Conservation (phyloP, 2,329 filamentous ascomycete genomes). For the Reticulascus tulasneorum region DNA sequence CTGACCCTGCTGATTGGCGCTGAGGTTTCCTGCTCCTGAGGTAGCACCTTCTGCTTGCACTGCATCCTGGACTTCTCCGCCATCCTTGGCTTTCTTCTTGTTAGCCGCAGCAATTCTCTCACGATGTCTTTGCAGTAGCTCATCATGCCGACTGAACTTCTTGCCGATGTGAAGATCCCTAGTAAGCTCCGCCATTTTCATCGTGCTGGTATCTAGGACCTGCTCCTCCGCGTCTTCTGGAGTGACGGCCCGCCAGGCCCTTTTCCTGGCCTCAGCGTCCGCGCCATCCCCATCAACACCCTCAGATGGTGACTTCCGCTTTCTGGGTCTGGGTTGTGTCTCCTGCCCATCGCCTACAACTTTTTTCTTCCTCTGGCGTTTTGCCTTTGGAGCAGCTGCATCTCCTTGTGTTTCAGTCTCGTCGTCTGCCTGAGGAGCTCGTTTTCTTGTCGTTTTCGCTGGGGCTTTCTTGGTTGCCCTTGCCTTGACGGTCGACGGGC, state of each 20-base stretch:
- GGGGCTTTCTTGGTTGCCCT: conserved; percentile 1
- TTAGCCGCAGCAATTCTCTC: conserved; percentile 35
- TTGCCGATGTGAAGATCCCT: conserved; percentile 68
- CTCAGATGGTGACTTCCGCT: conserved; percentile 8
- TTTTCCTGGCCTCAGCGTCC: neutral
- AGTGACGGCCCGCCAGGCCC: conserved; percentile 37
- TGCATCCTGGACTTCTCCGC: conserved; percentile 16
- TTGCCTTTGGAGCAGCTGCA: conserved; percentile 8
- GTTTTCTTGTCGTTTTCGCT: conserved; percentile 9
- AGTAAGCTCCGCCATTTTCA: conserved; percentile 71
- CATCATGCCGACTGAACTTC: conserved; percentile 69
- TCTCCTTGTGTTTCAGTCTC: conserved; percentile 4
- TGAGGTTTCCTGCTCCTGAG: too few relatives aligned
- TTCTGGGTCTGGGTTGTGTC: conserved; percentile 14
- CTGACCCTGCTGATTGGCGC: conserved; percentile 1
- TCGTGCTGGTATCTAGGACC: conserved; percentile 59
- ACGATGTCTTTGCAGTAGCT: conserved; percentile 65
- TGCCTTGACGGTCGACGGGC: neutral
- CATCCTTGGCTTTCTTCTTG: conserved; percentile 23
- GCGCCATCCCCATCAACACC: conserved; percentile 11
- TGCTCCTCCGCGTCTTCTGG: conserved; percentile 61
- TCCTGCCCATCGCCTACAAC: conserved; percentile 4
- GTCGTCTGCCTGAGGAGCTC: conserved; percentile 4
- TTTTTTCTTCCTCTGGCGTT: conserved; percentile 13
- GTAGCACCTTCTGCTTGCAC: conserved; percentile 15